Evolutionary conservation across 139 green algal species (phyloP), one percentile per base, ranked within the genome.

Genomic region (Ettlia oleoabundans): DNA sequence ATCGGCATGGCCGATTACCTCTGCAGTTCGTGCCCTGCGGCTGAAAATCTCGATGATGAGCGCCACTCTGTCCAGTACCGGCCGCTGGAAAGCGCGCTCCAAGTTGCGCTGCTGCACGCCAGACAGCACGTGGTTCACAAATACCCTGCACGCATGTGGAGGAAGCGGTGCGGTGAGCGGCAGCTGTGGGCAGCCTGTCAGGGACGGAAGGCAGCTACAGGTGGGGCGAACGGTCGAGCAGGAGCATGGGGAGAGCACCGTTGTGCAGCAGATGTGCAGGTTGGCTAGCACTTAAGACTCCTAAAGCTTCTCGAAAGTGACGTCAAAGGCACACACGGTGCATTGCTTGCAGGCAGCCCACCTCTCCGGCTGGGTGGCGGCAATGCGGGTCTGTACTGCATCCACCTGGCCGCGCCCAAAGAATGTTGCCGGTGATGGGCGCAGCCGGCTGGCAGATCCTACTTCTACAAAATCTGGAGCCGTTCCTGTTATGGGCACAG

Each of bases 31-130:
- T 1, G 92, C 92, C 7, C 92, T 63, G 63, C 91, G 76, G 21
- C 71, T 87, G 69, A 96, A 96, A 40, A 96, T 94, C 15, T 88
- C 87, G 15, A 96, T 89, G 71, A 96, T 96, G 19, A 96, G 86
- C 0, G 77, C 89, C 33, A 94, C 84, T 0, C 92, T 68, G 86
- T 96, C 92, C 61, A 96, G 26, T 35, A 96, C 92, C 0, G 86
- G 86, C 15, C 73, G 30, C 1, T 76, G 74, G 66, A 85, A 73
- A 1, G 81, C 85, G 1, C 26, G 32, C 79, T 93, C 89, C 75
- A 95, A 68, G 80, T 94, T 93, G 35, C 92, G 83, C 80, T 92
- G 86, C 82, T 94, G 91, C 41, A 92, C 81, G 4, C 84, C 86
- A 2, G 71, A 88, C 26, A 95, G 80, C 53, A 66, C 43, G 6